Evolutionary conservation across 139 green algal genomes (phyloP), one percentile per base, ranked within the genome.

Genomic region (Micractinium sp.): DNA sequence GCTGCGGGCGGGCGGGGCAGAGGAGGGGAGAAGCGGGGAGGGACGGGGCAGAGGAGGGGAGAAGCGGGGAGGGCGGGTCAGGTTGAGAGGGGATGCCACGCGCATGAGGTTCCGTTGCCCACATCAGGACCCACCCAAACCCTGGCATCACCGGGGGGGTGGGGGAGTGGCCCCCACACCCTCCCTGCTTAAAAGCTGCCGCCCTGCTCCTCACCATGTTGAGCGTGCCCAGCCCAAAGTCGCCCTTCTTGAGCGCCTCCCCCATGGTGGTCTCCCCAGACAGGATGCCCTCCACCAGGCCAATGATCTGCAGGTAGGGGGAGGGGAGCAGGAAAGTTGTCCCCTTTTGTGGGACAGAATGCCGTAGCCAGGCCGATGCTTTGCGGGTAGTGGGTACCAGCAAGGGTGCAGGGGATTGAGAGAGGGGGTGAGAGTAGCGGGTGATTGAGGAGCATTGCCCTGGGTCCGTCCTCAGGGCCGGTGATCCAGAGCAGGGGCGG

Each of bases 211-310:
- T 18, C 63, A 87, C 82, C 33, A 60, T 38, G 75, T 89, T 89
- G 67, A 89, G 75, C n/a, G 85, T 89, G 74, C 85, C 85, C 23
- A 89, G 61, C 18, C 86, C 86, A 74, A 89, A 89, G 76, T 89
- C 77, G 0, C 86, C 86, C 9, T n/a, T 31, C 20, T 31, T 5
- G 22, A 89, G 85, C 23, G 71, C 85, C 35, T 89, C 74, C 12
- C 73, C 53, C 74, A 89, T n/a, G 12, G 73, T 89, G 5, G 74
- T 74, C 15, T 89, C 85, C 16, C 60, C 85, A 12, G 35, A 61
- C 3, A 89, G 85, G 22, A 89, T 36, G 27, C 85, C 85, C 71
- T 89, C 85, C 47, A 89, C 85, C 47, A 89, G 85, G 19, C 74
- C 41, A 29, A 89, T 75, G 74, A 89, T 77, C 82, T 85, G 77